A percentile compares a stretch with the other conserved stretches of the same genome.
Conservation (phyloP, 202 grass and related monocot genomes). For the Hordeum pubiflorum region DNA sequence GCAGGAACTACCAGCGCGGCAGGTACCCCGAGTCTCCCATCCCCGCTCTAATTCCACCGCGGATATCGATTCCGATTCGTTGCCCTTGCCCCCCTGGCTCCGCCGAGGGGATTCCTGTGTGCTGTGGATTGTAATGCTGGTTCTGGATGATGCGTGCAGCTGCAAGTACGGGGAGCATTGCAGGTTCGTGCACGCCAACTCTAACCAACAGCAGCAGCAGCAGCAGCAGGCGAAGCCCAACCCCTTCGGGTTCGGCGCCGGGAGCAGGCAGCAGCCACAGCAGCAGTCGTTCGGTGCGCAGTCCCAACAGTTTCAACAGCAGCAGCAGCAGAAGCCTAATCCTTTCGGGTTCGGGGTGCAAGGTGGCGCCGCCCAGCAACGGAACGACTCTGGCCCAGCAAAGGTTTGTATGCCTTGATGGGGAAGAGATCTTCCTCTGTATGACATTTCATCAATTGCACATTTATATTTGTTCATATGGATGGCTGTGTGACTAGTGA, state of each 20-base stretch:
- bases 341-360: slow-evolving; percentile 75
- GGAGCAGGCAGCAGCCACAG: slow-evolving; percentile 31
- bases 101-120: background rate
- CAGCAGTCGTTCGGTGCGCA: slow-evolving; percentile 34
- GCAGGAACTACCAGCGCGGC: slow-evolving; percentile 73
- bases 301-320: slow-evolving; percentile 37
- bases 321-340: slow-evolving; percentile 56
- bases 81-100: background rate
- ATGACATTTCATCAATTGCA: background rate
- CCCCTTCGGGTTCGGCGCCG: slow-evolving; percentile 59
- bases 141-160: slow-evolving; percentile 40
- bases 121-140: background rate
- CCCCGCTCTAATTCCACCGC: background rate
- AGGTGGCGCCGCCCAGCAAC: slow-evolving; percentile 19
- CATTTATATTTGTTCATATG: background rate
- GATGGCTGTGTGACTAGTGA: slow-evolving; percentile 5
- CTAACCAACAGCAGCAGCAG: slow-evolving; percentile 33
- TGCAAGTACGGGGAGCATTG: slow-evolving; percentile 77
- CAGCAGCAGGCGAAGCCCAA: slow-evolving; percentile 56
- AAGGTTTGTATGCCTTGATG: slow-evolving; percentile 32
- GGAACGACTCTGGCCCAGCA: slow-evolving; percentile 21
- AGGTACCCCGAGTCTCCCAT: slow-evolving; percentile 19
- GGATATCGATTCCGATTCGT: background rate
- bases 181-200: slow-evolving; percentile 55
- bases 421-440: background rate